These are phyloP conservation scores for Monosporascus sp. DNA, from an alignment of 2,329 filamentous ascomycete species.

Conservation along the genomic window DNA sequence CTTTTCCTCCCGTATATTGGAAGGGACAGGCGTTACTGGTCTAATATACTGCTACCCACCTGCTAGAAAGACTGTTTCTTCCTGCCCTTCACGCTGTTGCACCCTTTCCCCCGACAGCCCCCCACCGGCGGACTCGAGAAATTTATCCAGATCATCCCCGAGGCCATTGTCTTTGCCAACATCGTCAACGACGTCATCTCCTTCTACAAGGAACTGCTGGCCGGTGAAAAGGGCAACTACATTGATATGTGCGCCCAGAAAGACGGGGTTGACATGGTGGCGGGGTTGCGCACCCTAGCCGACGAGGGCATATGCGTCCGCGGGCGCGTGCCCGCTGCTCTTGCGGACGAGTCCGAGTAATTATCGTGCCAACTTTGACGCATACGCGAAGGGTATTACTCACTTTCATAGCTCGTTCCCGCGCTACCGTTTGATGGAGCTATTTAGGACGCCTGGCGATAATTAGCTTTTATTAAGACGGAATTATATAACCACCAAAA, in stretches of 20 bases:
- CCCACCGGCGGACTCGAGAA: neutral
- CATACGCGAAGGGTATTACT: conserved; percentile 6
- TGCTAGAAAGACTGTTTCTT: too few relatives aligned
- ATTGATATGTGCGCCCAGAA: conserved; percentile 5
- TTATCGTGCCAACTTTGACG: conserved; percentile 7
- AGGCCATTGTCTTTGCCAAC: conserved; percentile 6
- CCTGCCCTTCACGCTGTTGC: too few relatives aligned
- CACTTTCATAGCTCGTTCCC: conserved; percentile 7
- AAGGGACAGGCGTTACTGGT: too few relatives aligned
- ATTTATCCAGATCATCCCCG: conserved; percentile 4
- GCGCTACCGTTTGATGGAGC: conserved; percentile 4
- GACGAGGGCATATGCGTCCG: conserved; percentile 1
- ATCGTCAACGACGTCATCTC: conserved; percentile 8
- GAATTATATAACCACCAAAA: too few relatives aligned
- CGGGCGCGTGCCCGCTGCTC: neutral
- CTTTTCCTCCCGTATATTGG: too few relatives aligned
- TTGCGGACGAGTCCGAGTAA: conserved; percentile 3
- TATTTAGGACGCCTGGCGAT: conserved; percentile 1
- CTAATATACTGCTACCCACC: too few relatives aligned
- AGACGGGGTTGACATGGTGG: conserved; percentile 1
- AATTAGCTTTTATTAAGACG: too few relatives aligned
- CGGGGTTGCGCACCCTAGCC: conserved; percentile 1
- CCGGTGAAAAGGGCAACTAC: conserved; percentile 8
- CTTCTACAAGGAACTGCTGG: conserved; percentile 8
- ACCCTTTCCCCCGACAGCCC: too few relatives aligned